Evolutionary conservation across 257 asterid species (phyloP).

Genomic region (Voacanga thouarsii): DNA sequence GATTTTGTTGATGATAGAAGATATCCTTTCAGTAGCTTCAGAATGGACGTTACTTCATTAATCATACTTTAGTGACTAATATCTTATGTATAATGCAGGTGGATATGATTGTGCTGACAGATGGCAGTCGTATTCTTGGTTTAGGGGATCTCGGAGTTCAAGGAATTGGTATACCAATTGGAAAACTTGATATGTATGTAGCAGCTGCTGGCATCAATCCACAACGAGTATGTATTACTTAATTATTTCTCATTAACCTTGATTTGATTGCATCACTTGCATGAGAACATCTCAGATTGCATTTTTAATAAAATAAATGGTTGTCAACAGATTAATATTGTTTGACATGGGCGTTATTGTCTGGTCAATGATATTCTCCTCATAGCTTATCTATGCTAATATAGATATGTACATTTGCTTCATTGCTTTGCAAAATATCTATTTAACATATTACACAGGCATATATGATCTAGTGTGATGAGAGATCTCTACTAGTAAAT

Average conservation of each 20-base stretch:
- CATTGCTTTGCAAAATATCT: background rate
- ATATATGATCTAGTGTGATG: background rate
- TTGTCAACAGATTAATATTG: background rate
- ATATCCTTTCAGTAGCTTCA: background rate
- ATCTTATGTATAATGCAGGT: constrained; percentile 54
- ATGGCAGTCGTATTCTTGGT: constrained; percentile 99
- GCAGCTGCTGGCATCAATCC: constrained; percentile 99
- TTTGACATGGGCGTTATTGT: background rate
- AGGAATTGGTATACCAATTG: constrained; percentile 97
- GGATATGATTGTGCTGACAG: constrained; percentile 97
- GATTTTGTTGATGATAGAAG: background rate
- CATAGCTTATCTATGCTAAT: background rate
- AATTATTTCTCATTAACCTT: constrained; percentile 8
- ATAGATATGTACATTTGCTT: background rate
- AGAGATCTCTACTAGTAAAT: background rate
- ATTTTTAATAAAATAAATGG: background rate
- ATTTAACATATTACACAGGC: background rate
- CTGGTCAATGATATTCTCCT: background rate
- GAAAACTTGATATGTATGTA: constrained; percentile 98
- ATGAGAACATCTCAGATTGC: background rate
- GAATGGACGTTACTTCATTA: background rate
- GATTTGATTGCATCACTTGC: background rate
- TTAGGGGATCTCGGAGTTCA: constrained; percentile 99
- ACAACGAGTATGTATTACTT: constrained; percentile 64
- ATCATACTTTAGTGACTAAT: background rate